Percentiles rank a stretch among this genome's conserved stretches.
Evolutionary conservation across 2,329 filamentous ascomycete genomes (phyloP).

Genomic region (Clonostachys byssicola): DNA sequence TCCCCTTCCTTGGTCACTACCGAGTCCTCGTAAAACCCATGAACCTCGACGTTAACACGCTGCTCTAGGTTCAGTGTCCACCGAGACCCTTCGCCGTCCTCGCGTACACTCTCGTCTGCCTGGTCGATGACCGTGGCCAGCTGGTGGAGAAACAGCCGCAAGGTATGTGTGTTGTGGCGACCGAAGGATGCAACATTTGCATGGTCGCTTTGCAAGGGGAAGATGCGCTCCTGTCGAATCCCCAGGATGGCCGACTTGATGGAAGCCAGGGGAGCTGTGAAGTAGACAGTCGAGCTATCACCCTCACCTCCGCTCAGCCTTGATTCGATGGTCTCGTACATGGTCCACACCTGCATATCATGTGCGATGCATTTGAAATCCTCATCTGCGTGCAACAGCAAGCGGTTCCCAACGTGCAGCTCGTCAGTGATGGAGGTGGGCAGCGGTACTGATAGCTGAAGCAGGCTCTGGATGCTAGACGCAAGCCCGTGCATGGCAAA

Average conservation of each 20-base stretch:
- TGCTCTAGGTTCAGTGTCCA: conserved; percentile 43
- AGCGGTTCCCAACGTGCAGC: conserved; percentile 43
- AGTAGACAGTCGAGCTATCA: conserved; percentile 36
- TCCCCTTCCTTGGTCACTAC: conserved; percentile 12
- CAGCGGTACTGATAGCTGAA: conserved; percentile 45
- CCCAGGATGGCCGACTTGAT: conserved; percentile 50
- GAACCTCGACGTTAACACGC: conserved; percentile 50
- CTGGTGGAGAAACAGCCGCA: conserved; percentile 32
- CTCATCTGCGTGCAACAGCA: conserved; percentile 45
- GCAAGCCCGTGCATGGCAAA: conserved; percentile 54
- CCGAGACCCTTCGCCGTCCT: conserved; percentile 22
- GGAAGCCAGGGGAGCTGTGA: conserved; percentile 55
- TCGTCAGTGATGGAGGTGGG: conserved; percentile 44
- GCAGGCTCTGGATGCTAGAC: conserved; percentile 45
- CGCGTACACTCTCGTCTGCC: conserved; percentile 21
- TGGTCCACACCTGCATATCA: conserved; percentile 58
- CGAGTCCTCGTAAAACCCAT: conserved; percentile 56
- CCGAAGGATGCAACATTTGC: conserved; percentile 52
- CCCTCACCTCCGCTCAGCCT: conserved; percentile 39
- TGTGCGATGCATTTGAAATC: conserved; percentile 51
- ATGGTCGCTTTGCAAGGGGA: conserved; percentile 50
- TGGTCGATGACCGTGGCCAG: conserved; percentile 21
- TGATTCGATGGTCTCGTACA: conserved; percentile 60
- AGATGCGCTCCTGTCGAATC: conserved; percentile 45
- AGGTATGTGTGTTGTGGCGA: conserved; percentile 39